phyloP scores from a whole-genome alignment of 441 rosid genomes.

The Hura crepitans region DNA sequence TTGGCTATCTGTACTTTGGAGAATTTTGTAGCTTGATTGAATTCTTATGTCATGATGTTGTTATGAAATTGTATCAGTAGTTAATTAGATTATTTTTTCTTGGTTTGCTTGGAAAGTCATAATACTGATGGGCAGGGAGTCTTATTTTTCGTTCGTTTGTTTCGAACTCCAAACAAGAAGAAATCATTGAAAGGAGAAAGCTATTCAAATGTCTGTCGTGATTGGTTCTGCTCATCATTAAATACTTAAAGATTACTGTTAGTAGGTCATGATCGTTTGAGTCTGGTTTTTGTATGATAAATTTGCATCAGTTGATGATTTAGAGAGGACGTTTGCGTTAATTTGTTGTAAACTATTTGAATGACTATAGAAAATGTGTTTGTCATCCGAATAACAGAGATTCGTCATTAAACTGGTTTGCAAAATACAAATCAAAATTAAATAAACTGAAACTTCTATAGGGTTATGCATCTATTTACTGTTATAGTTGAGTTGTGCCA shows the following conservation, averaged over 20 bases:
- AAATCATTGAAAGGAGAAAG: conserved; percentile 14
- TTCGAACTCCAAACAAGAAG: conserved; percentile 10
- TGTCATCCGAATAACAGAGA: too few relatives aligned
- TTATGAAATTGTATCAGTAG: conserved; percentile 30
- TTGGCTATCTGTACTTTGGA: conserved; percentile 23
- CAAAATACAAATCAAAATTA: too few relatives aligned
- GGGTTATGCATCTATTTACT: too few relatives aligned
- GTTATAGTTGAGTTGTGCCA: too few relatives aligned
- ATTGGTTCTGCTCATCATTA: not conserved
- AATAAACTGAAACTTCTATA: too few relatives aligned
- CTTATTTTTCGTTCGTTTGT: conserved; percentile 11
- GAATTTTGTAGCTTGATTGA: conserved; percentile 41
- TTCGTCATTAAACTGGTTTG: too few relatives aligned
- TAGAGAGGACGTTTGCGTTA: too few relatives aligned
- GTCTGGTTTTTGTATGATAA: not conserved
- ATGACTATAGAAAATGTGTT: too few relatives aligned
- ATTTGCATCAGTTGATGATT: too few relatives aligned
- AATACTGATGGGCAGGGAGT: conserved; percentile 5
- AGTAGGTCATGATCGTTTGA: too few relatives aligned
- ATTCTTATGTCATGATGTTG: conserved; percentile 23
- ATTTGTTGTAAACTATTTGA: too few relatives aligned
- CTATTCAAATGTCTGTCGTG: conserved; percentile 2
- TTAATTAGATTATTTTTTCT: conserved; percentile 15
- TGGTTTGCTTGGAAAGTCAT: conserved; percentile 20
- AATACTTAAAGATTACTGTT: too few relatives aligned